Conservation (phyloP, 495 filamentous ascomycete species). For the Haplographium delicatum region DNA sequence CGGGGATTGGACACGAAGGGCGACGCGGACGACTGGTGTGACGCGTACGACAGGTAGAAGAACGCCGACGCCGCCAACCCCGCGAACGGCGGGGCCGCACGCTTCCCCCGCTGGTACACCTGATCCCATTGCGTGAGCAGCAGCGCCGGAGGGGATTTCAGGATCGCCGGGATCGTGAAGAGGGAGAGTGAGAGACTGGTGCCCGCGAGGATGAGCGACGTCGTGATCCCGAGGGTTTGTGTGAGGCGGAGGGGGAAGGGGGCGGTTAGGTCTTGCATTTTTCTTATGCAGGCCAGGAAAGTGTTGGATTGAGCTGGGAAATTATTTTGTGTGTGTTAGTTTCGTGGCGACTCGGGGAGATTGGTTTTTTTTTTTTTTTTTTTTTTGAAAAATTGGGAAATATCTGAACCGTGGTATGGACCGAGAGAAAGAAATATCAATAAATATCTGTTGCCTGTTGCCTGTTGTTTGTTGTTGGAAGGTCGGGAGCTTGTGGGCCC, state of each 20-base stretch:
- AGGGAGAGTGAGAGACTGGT: conserved; percentile 36
- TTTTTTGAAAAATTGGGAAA: too few relatives aligned
- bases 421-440: too few relatives aligned
- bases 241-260: conserved; percentile 35
- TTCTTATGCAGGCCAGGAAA: too few relatives aligned
- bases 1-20: conserved; percentile 1
- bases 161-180: conserved; percentile 38
- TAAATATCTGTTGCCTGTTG: too few relatives aligned
- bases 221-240: conserved; percentile 42
- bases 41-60: conserved; percentile 40
- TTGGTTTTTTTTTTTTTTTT: too few relatives aligned
- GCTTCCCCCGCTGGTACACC: conserved; percentile 31
- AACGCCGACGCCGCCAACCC: conserved; percentile 31
- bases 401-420: too few relatives aligned
- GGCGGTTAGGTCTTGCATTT: too few relatives aligned
- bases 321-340: too few relatives aligned
- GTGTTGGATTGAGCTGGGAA: too few relatives aligned
- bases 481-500: too few relatives aligned
- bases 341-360: too few relatives aligned
- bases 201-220: conserved; percentile 39
- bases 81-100: conserved; percentile 29
- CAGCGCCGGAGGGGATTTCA: conserved; percentile 46
- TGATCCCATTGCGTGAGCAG: conserved; percentile 46
- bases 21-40: conserved; percentile 11
- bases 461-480: too few relatives aligned